Conservation (phyloP, 495 filamentous ascomycete species). For the Aspergillus indologenus region DNA sequence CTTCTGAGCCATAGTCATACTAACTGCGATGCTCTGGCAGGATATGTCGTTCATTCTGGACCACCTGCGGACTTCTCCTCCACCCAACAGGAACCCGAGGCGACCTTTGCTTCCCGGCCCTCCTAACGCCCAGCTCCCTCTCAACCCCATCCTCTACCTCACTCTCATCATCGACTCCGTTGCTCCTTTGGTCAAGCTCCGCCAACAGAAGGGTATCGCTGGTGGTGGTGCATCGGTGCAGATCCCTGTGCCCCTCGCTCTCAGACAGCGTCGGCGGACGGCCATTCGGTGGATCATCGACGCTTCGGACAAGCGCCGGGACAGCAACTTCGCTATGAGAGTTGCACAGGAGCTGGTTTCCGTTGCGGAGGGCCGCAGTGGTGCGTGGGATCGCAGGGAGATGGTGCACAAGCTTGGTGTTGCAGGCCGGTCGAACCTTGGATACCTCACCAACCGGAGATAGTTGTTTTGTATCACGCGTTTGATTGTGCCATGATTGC, state of each 20-base stretch:
- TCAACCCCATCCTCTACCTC: conserved; percentile 75
- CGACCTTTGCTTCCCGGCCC: conserved; percentile 72
- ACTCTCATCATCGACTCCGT: conserved; percentile 92
- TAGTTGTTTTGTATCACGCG: conserved; percentile 9
- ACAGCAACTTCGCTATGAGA: conserved; percentile 65
- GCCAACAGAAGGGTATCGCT: conserved; percentile 68
- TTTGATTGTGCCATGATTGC: background rate
- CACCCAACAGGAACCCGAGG: conserved; percentile 64
- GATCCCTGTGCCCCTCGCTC: conserved; percentile 70
- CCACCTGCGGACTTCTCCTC: conserved; percentile 77
- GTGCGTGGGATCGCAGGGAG: conserved; percentile 76
- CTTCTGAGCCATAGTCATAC: background rate
- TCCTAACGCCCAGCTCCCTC: conserved; percentile 67
- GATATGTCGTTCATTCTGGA: conserved; percentile 83
- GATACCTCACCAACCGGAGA: conserved; percentile 21
- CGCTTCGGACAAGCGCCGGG: conserved; percentile 66
- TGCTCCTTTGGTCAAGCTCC: conserved; percentile 81
- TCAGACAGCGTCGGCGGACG: conserved; percentile 69
- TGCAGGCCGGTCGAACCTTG: conserved; percentile 63
- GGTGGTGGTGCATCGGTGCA: conserved; percentile 84
- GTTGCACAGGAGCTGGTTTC: conserved; percentile 84
- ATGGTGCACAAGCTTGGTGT: conserved; percentile 72
- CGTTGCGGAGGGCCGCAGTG: conserved; percentile 81
- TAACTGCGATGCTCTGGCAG: conserved; percentile 39
- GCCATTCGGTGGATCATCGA: conserved; percentile 89